Evolutionary conservation across 148 eudicot genomes (phyloP).

Genomic region (Oxyria digyna): DNA sequence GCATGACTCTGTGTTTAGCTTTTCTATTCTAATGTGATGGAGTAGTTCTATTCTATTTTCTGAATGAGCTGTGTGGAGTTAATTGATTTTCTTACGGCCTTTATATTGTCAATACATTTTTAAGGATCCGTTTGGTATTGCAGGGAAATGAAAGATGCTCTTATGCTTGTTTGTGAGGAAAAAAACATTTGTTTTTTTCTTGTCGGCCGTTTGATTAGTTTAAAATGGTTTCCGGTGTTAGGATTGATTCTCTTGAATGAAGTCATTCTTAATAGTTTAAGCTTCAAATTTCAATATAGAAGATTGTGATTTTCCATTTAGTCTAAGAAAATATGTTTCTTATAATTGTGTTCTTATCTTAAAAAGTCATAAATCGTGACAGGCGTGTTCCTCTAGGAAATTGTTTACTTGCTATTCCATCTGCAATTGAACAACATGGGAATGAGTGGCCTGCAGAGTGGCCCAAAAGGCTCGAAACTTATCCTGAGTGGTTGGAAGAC

Average conservation of each 20-base stretch:
- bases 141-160: too few relatives aligned
- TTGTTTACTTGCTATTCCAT: slow-evolving; percentile 72
- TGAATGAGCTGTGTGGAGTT: too few relatives aligned
- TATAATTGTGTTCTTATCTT: not conserved
- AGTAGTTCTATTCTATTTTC: not conserved
- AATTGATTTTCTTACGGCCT: not conserved
- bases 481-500: slow-evolving; percentile 81
- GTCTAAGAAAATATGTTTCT: not conserved
- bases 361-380: slow-evolving; percentile 6
- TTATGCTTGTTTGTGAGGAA: too few relatives aligned
- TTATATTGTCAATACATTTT: too few relatives aligned
- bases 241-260: not conserved
- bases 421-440: slow-evolving; percentile 78
- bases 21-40: not conserved
- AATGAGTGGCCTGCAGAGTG: slow-evolving; percentile 97
- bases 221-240: too few relatives aligned
- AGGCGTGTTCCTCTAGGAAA: slow-evolving; percentile 60
- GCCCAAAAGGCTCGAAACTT: slow-evolving; percentile 86
- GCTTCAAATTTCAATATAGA: not conserved
- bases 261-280: not conserved
- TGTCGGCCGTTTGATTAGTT: too few relatives aligned
- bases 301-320: not conserved
- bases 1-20: not conserved
- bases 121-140: too few relatives aligned
- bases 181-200: too few relatives aligned